Percentiles rank a stretch among this genome's conserved stretches.
phyloP scores from a whole-genome alignment of 176 grass and related monocot species.

The Phragmites australis region DNA sequence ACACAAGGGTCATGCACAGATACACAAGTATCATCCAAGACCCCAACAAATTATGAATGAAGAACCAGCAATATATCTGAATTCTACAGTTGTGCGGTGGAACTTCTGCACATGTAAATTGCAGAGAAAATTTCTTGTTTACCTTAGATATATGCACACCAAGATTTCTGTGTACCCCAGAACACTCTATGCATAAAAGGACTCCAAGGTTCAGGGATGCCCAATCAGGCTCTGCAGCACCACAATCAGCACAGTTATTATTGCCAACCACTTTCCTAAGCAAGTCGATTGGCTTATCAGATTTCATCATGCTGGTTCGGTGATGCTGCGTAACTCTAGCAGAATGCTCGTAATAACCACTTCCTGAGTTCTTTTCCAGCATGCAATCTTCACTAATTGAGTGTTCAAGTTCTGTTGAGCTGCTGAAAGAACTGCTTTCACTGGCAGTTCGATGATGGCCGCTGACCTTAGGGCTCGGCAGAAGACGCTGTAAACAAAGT shows the following conservation, averaged over 20 bases:
- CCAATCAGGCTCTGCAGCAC: conserved; percentile 88
- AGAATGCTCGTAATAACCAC: conserved; percentile 79
- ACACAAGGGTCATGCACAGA: conserved; percentile 16
- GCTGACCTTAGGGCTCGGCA: conserved; percentile 61
- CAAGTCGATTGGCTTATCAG: conserved; percentile 95
- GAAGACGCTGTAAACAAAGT: conserved; percentile 71
- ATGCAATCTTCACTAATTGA: conserved; percentile 71
- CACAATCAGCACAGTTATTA: conserved; percentile 84
- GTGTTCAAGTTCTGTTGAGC: conserved; percentile 86
- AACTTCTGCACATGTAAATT: conserved; percentile 22
- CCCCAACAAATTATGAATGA: background rate
- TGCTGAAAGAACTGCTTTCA: conserved; percentile 82
- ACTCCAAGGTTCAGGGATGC: conserved; percentile 93
- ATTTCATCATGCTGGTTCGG: conserved; percentile 70
- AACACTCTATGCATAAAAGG: conserved; percentile 97
- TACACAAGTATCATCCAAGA: conserved; percentile 19
- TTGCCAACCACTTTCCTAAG: conserved; percentile 95
- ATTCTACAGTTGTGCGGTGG: background rate
- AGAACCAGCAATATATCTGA: conserved; percentile 18
- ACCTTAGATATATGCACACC: conserved; percentile 99
- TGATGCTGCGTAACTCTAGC: conserved; percentile 69
- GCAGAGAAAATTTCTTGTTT: conserved; percentile 12
- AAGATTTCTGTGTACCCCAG: conserved; percentile 97
- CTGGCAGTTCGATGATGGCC: conserved; percentile 73
- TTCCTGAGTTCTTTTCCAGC: conserved; percentile 66